A percentile compares a stretch with the other conserved stretches of the same genome.
Evolutionary conservation across 352 stramenopile species (phyloP).

Genomic region (Phytopythium ostracodes): DNA sequence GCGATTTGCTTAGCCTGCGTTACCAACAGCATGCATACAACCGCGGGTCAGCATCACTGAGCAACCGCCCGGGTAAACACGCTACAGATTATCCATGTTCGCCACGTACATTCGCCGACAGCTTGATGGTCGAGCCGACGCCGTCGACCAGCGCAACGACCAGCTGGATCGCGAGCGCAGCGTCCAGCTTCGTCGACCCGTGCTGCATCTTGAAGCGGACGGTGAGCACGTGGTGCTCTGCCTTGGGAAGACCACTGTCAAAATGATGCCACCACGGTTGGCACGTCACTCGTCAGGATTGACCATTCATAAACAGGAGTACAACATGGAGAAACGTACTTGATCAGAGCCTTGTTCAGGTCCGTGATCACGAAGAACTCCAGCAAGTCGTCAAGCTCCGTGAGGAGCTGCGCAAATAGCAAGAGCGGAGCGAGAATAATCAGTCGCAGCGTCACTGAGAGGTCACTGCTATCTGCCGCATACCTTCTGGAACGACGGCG

Average conservation of each 20-base stretch:
- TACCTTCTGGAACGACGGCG: conserved; percentile 5
- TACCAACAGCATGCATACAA: neutral
- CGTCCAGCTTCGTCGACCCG: conserved; percentile 61
- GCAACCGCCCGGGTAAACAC: too few relatives aligned
- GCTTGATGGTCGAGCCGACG: conserved; percentile 67
- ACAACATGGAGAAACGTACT: conserved; percentile 26
- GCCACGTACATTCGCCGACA: conserved; percentile 56
- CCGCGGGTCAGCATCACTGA: too few relatives aligned
- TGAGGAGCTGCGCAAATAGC: conserved; percentile 36
- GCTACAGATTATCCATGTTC: neutral
- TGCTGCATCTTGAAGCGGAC: conserved; percentile 59
- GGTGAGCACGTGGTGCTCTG: conserved; percentile 56
- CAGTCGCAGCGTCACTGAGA: neutral
- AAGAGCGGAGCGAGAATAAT: neutral
- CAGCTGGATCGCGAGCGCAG: conserved; percentile 38
- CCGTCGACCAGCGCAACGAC: conserved; percentile 55
- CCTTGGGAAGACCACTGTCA: conserved; percentile 56
- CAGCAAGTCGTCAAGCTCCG: conserved; percentile 60
- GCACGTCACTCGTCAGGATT: neutral
- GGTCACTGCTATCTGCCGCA: neutral
- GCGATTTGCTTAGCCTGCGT: conserved; percentile 63
- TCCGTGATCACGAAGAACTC: conserved; percentile 79
- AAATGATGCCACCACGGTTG: conserved; percentile 5
- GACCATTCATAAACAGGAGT: neutral
- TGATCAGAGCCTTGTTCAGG: conserved; percentile 57